A percentile compares a stretch with the other conserved stretches of the same genome.
phyloP scores from a whole-genome alignment of 495 filamentous ascomycete species.

The Penicillium antarcticum region DNA sequence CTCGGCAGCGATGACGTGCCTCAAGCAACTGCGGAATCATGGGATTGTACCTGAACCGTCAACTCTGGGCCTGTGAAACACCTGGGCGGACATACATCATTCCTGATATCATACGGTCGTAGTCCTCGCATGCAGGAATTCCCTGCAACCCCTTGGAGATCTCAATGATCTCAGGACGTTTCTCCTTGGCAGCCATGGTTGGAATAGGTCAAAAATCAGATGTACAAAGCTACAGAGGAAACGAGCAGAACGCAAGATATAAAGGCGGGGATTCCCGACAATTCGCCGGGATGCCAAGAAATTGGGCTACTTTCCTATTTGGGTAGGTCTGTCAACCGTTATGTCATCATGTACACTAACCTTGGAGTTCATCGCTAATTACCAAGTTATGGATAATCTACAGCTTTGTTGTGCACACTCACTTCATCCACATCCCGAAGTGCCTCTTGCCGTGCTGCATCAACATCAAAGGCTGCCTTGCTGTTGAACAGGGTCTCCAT shows the following conservation, averaged over 20 bases:
- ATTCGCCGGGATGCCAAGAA: constrained; percentile 1
- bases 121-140: constrained; percentile 46
- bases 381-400: neutral
- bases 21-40: constrained; percentile 35
- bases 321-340: neutral
- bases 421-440: constrained; percentile 9
- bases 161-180: constrained; percentile 43
- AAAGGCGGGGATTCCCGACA: neutral
- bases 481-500: constrained; percentile 37
- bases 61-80: neutral
- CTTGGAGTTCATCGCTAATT: no score
- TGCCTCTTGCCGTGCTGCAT: constrained; percentile 13
- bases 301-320: neutral
- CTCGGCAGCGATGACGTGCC: constrained; percentile 44
- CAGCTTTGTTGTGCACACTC: constrained; percentile 9
- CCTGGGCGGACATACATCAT: constrained; percentile 40
- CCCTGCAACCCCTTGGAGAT: constrained; percentile 37
- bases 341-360: neutral
- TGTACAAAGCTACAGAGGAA: neutral
- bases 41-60: constrained; percentile 38
- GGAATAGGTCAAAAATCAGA: no score
- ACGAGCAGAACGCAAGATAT: neutral
- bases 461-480: constrained; percentile 25
- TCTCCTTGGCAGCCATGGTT: constrained; percentile 38
- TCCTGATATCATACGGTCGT: constrained; percentile 54